These are phyloP conservation scores for Acanthamoeba healyi DNA, from an alignment of 208 protist genomes.

Conservation along the genomic window DNA sequence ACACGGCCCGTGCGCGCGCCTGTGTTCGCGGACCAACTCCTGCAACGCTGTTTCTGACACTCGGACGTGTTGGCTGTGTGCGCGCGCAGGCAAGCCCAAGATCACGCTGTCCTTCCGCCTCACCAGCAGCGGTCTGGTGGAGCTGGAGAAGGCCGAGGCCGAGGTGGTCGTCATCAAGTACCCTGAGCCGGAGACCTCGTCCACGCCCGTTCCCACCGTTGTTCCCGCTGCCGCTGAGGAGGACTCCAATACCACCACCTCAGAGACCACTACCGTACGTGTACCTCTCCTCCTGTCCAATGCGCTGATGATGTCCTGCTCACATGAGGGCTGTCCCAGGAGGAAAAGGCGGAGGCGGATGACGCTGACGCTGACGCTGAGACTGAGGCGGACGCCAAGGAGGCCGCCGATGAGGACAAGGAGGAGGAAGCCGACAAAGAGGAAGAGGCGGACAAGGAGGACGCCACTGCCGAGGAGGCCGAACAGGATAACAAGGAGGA, in stretches of 20 bases:
- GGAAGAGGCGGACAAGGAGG: conserved; percentile 15
- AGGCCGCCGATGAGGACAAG: neutral
- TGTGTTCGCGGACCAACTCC: too few species aligned
- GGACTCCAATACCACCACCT: neutral
- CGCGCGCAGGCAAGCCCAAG: conserved; percentile 81
- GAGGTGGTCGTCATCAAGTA: conserved; percentile 75
- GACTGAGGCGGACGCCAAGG: neutral
- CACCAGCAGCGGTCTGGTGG: conserved; percentile 73
- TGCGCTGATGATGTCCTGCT: neutral
- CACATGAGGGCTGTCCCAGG: neutral
- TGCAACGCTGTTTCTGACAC: too few species aligned
- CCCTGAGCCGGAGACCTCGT: neutral
- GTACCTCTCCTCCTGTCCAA: too few species aligned
- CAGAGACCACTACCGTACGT: neutral
- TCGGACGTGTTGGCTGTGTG: too few species aligned
- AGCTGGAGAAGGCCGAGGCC: conserved; percentile 81
- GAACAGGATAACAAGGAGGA: conserved; percentile 10
- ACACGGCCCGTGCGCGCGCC: too few species aligned
- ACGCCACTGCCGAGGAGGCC: neutral
- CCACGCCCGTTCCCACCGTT: neutral
- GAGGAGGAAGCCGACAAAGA: neutral
- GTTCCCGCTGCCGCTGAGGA: neutral
- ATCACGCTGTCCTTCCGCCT: conserved; percentile 73
- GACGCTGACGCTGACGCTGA: too few species aligned
- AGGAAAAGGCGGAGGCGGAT: neutral